phyloP scores from a whole-genome alignment of 2,329 filamentous ascomycete species.

The Sclerotinia borealis region DNA sequence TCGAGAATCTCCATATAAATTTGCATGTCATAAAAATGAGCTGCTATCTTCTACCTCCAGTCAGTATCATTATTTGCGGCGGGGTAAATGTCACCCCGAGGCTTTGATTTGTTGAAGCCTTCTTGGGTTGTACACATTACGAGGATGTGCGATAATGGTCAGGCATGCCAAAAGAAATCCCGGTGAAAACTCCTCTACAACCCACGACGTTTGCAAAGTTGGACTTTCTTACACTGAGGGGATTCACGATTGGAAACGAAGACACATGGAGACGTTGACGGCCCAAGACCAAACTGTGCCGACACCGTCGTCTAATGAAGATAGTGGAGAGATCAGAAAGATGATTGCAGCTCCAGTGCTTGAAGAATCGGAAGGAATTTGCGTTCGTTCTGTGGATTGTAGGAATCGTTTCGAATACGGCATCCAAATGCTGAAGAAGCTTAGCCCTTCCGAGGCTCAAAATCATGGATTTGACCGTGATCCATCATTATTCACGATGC shows the following conservation, averaged over 20 bases:
- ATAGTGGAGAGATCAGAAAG: too few species aligned
- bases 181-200: background rate
- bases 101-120: background rate
- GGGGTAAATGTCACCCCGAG: background rate
- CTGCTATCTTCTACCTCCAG: background rate
- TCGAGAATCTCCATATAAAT: background rate
- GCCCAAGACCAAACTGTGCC: background rate
- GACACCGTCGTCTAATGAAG: background rate
- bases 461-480: constrained; percentile 7
- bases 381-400: background rate
- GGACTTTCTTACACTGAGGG: background rate
- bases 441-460: background rate
- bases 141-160: too few species aligned
- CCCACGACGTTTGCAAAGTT: background rate
- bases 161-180: background rate
- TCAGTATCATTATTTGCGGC: background rate
- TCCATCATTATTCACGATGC: constrained; percentile 5
- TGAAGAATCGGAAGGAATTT: background rate
- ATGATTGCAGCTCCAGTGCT: background rate
- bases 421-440: background rate
- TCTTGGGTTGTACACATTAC: too few species aligned
- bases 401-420: background rate
- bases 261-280: background rate
- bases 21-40: background rate
- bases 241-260: background rate